A percentile compares a stretch with the other conserved stretches of the same genome.
Conservation (phyloP, 1,284 basidiomycete species). For the Ustilago crameri region DNA sequence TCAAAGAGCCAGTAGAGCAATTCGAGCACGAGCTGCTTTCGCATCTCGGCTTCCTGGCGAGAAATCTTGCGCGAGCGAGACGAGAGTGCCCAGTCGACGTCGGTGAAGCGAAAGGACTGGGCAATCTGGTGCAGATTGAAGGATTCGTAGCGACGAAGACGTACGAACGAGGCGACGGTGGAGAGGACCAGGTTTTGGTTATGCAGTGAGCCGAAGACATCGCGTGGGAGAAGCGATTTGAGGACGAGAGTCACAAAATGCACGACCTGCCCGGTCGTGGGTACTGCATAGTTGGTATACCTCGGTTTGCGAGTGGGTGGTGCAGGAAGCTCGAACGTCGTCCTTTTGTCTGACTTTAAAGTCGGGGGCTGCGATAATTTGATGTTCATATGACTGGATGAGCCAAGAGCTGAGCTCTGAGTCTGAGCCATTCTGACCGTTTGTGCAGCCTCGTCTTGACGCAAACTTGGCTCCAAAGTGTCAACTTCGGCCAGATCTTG, state of each 20-base stretch:
- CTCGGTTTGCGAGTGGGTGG: constrained; percentile 74
- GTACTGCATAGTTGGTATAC: constrained; percentile 81
- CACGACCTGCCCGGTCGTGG: constrained; percentile 73
- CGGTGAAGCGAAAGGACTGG: constrained; percentile 80
- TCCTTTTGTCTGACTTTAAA: not conserved
- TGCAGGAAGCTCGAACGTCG: constrained; percentile 8
- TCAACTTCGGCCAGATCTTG: constrained; percentile 70
- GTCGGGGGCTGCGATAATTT: not conserved
- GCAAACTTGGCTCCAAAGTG: constrained; percentile 4
- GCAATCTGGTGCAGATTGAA: constrained; percentile 82
- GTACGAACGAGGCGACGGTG: constrained; percentile 77
- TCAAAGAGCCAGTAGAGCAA: constrained; percentile 94
- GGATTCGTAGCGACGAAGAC: constrained; percentile 81
- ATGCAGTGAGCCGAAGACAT: constrained; percentile 79
- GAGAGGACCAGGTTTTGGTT: constrained; percentile 78
- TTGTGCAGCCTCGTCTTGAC: constrained; percentile 5
- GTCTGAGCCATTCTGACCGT: not conserved
- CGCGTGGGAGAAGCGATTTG: constrained; percentile 77
- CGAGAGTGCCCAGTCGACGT: constrained; percentile 83
- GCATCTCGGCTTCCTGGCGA: constrained; percentile 78
- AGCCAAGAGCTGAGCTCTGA: constrained; percentile 7
- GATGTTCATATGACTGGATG: constrained; percentile 4
- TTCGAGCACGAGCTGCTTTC: constrained; percentile 81
- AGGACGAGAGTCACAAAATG: constrained; percentile 71
- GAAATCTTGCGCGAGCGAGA: constrained; percentile 68